Base-by-base conservation (phyloP, 768 basidiomycete species). In the Hericium rajendrae region DNA sequence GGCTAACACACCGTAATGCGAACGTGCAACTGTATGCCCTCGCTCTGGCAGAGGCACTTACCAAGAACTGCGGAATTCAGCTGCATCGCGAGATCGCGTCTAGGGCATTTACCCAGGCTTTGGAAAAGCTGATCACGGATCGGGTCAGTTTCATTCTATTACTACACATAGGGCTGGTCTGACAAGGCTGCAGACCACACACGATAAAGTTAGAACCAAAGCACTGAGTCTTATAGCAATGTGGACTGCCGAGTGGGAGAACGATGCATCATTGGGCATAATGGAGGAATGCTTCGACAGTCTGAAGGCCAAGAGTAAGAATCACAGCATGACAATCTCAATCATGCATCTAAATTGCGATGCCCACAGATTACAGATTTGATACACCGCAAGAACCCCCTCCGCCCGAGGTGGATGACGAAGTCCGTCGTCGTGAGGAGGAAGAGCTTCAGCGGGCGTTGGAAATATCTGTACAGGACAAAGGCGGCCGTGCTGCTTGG, bases 1-100 rank as follows among this genome's bases (percentile, higher is more conserved):
- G 97, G 4, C 78, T 99, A 2, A 79, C 88, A 10, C 97, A 99
- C 71, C 83, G 97, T 18, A 97, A 90, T 69, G 88, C 97, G 2
- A 99, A 95, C 64, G 97, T 99, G 2, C 97, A 99, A 72, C 80
- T 97, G 1, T 97, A 94, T 66, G 82, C 95, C 5, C 81, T 99
- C 4, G 83, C 91, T 1, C 78, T 98, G 16, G 80, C 86, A 2
- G 95, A 97, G 67, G 82, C 94, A 0, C 78, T 99, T 11, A 85
- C 86, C 39, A 95, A 94, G 80, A 99, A 99, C 72, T 91, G 91
- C 63, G 83, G 83, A 2, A 77, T 86, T 61, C 78, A 82, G 24
- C 73, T 97, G 11, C 84, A 94, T 68, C 79, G 87, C 49, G 95
- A 99, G 70, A 77, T 99, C 53, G 86, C 92, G 0, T 90, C 88